Percentiles rank a stretch among this genome's conserved stretches.
Evolutionary conservation across 2,329 filamentous ascomycete genomes (phyloP).

Genomic region (Stagonosporopsis cucurbitacearum): DNA sequence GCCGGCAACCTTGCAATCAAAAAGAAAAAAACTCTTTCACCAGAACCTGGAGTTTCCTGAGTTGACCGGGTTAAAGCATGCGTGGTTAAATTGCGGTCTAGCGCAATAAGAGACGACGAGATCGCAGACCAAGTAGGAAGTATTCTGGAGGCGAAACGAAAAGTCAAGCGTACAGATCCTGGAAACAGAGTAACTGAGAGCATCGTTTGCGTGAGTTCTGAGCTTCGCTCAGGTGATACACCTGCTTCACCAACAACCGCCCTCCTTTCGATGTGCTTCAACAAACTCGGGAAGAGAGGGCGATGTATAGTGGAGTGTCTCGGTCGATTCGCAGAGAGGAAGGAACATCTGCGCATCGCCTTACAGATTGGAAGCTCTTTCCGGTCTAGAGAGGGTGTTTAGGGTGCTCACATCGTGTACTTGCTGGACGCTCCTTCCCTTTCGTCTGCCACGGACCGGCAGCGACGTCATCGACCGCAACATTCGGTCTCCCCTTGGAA

Average conservation of each 20-base stretch:
- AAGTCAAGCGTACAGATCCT: background rate
- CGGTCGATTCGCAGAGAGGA: background rate
- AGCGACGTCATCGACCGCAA: conserved; percentile 2
- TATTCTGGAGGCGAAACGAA: background rate
- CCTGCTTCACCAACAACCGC: background rate
- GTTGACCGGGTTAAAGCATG: background rate
- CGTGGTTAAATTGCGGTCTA: background rate
- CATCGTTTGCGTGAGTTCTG: background rate
- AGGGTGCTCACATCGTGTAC: background rate
- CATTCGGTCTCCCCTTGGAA: background rate
- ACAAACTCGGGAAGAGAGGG: background rate
- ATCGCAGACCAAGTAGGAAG: background rate
- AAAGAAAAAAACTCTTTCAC: background rate
- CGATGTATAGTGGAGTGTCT: background rate
- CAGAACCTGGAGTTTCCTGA: background rate
- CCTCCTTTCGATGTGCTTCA: background rate
- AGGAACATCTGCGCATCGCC: background rate
- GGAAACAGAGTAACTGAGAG: background rate
- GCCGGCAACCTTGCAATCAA: background rate
- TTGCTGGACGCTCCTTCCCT: conserved; percentile 1
- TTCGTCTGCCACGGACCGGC: background rate
- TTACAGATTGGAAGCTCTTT: background rate
- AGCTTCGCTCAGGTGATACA: background rate
- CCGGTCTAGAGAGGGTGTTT: background rate
- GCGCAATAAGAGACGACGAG: background rate